Conservation (phyloP, 805 yeast species). For the Jamesozyma piceae region DNA sequence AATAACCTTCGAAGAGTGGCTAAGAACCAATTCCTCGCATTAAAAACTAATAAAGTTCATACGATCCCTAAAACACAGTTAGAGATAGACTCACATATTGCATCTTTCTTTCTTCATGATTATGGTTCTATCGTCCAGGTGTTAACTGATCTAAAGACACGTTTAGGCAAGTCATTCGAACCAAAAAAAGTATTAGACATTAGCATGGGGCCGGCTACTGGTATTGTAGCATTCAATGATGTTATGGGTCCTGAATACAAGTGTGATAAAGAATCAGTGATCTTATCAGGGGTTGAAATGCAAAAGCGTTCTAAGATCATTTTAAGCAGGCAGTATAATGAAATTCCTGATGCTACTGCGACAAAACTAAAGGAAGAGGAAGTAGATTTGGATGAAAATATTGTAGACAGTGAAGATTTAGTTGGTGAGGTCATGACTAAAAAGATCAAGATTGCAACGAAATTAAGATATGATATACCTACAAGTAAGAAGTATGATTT, state of each 20-base stretch:
- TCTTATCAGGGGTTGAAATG: conserved; percentile 68
- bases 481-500: conserved; percentile 54
- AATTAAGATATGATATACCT: conserved; percentile 46
- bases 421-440: conserved; percentile 50
- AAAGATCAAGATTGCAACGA: conserved; percentile 44
- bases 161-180: conserved; percentile 40
- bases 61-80: conserved; percentile 34
- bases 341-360: conserved; percentile 22
- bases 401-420: conserved; percentile 27
- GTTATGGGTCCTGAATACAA: conserved; percentile 51
- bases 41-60: conserved; percentile 48
- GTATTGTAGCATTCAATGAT: conserved; percentile 81
- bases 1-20: conserved; percentile 54
- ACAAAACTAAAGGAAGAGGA: conserved; percentile 2
- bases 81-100: conserved; percentile 74
- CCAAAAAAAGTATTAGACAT: conserved; percentile 68
- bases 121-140: conserved; percentile 64
- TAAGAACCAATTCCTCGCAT: conserved; percentile 42
- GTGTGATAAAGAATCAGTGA: conserved; percentile 55
- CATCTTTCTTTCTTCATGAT: conserved; percentile 70
- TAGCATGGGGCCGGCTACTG: conserved; percentile 88
- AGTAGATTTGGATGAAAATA: conserved; percentile 7
- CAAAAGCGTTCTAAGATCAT: conserved; percentile 68
- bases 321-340: conserved; percentile 59
- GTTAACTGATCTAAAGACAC: conserved; percentile 51